These are phyloP conservation scores for Stentor coeruleus DNA, from an alignment of 73 alveolate genomes.

Conservation along the genomic window DNA sequence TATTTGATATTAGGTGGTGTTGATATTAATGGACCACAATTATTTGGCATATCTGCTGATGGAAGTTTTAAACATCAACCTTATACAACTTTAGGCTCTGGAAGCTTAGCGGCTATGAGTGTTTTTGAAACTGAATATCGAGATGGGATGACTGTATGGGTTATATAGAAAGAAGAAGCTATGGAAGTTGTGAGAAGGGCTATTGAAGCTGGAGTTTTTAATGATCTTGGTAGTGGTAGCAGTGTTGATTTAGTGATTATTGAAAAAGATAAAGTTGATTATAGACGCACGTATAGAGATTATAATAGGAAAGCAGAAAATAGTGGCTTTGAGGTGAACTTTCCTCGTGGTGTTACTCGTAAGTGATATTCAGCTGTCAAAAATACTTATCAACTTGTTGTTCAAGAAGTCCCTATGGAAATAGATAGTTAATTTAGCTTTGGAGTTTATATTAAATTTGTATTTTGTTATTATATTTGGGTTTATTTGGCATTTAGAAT, in stretches of 20 bases:
- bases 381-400: slow-evolving; percentile 10
- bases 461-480: not conserved
- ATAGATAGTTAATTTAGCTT: slow-evolving; percentile 13
- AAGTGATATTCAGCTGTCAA: slow-evolving; percentile 56
- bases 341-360: slow-evolving; percentile 67
- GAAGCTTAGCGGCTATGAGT: slow-evolving; percentile 97
- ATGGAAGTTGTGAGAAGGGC: slow-evolving; percentile 71
- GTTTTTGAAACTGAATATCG: slow-evolving; percentile 92
- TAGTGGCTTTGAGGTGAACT: slow-evolving; percentile 64
- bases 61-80: slow-evolving; percentile 94
- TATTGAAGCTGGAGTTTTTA: slow-evolving; percentile 95
- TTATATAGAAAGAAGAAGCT: slow-evolving; percentile 68
- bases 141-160: slow-evolving; percentile 66
- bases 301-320: slow-evolving; percentile 70
- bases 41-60: slow-evolving; percentile 85
- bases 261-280: slow-evolving; percentile 66
- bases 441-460: not conserved
- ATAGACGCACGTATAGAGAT: slow-evolving; percentile 60
- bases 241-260: slow-evolving; percentile 86
- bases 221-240: slow-evolving; percentile 98
- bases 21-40: slow-evolving; percentile 77
- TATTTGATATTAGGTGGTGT: slow-evolving; percentile 98
- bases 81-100: slow-evolving; percentile 96
- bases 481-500: no score
- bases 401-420: slow-evolving; percentile 4